Base-by-base conservation (phyloP, 441 rosid species). In the Gossypium davidsonii region DNA sequence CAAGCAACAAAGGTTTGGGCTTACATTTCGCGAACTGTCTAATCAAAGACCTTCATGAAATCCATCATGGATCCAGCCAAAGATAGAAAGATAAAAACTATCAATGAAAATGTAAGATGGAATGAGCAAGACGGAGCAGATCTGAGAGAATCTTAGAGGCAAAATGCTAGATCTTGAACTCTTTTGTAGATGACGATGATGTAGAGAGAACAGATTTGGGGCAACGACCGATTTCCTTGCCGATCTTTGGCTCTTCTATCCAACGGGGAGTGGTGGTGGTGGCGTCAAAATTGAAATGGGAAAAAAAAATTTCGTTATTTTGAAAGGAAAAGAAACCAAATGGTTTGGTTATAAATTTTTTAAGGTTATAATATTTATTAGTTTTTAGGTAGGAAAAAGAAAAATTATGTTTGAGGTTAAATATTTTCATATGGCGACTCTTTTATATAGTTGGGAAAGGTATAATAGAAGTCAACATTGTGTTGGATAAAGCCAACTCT, bases 31-130 rank as follows among this genome's bases (percentile, higher is more conserved):
- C 97, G 96, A 77, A 92, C 96, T 8, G 97, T 91, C 78, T 95
- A 96, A 81, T 95, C 95, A 85, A 95, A 76, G 49, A 87, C 98
- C 91, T 95, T 95, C 90, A 92, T 91, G 90, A 95, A 89, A 95
- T 95, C 97, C 98, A 92, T 95, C 84, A 76, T 23, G 78, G 85
- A 87, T 84, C 85, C 76, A 82, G 25, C 37, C 6, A 66, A 66
- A 66, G 4, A n/a, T 14, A 2, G 6, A 6, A 73, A 57, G 15
- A 28, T 0, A 34, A 66, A 2, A 65, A 25, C 26, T 11, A 9
- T 9, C 26, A 1, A 12, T 66, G 9, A 12, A 67, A 21, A 18
- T 42, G 59, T 18, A 17, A 0, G 25, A 34, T 48, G 7, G 34
- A 73, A 70, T 53, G 20, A 11, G 26, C 3, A 2, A 15, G 49